Evolutionary conservation across 768 basidiomycete genomes (phyloP), one percentile per base, ranked within the genome.

Genomic region (Mycena belliarum): DNA sequence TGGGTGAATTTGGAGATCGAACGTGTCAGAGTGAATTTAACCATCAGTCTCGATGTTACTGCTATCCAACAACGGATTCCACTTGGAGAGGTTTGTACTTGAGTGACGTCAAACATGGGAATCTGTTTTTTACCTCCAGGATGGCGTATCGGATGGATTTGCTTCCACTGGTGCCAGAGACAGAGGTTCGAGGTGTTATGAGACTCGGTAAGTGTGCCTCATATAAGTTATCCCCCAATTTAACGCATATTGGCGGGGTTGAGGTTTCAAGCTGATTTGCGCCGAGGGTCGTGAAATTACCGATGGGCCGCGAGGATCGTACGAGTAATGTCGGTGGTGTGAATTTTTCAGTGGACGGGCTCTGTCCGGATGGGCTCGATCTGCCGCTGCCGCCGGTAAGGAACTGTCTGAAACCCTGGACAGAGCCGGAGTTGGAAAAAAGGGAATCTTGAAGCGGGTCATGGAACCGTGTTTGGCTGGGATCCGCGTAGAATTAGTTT

Each of bases 401-500:
- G n/a, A 57, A 95, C 55, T 85, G 78, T 56, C 89, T 78, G 68
- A 87, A 96, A 6, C 89, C 86, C 67, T 88, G 84, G 9, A 95
- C 87, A 21, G 92, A 89, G 8, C 78, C 75, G 0, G 91, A 83
- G 63, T 93, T 83, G 1, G 91, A 92, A 66, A 92, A 94, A 23
- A 96, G 74, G 1, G 93, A 95, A 58, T 92, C 87, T 69, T 91
- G 88, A 23, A 86, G 73, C 4, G 95, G 95, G 63, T 98, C 95
- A 71, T 98, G 92, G 66, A 98, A 98, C 14, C 95, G 85, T 37
- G 83, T 83, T 72, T 95, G 92, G 63, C 87, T 87, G 64, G 82
- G 7, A 32, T 32, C 11, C n/a, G 52, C 7, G 26, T 28, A 47
- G 51, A 35, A 41, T 49, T 38, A 48, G 47, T 37, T 20, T n/a